Conservation (phyloP, 129 eudicot species). For the Ambrosia artemisiifolia region DNA sequence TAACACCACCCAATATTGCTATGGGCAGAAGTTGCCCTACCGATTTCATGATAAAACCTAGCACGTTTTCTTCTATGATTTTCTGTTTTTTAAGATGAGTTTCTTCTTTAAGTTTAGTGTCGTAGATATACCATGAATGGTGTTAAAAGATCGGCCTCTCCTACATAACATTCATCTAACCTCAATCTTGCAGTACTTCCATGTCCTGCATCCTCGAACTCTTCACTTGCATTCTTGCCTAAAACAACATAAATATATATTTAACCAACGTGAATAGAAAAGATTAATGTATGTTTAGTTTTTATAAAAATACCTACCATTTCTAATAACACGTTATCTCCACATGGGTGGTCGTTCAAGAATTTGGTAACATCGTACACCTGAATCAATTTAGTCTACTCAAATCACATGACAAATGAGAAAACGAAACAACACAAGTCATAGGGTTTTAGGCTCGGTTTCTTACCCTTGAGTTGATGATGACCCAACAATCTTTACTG, state of each 20-base stretch:
- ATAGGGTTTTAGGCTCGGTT: no score
- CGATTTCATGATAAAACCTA: constrained; percentile 14
- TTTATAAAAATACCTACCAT: constrained; percentile 42
- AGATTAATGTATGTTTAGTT: neutral
- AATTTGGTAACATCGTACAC: constrained; percentile 62
- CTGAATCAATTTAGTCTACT: constrained; percentile 22
- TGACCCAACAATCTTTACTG: constrained; percentile 51
- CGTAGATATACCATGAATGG: constrained; percentile 3
- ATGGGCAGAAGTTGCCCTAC: constrained; percentile 25
- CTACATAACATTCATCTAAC: constrained; percentile 64
- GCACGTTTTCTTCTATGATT: neutral
- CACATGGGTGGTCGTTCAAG: constrained; percentile 73
- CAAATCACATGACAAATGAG: neutral
- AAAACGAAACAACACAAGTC: neutral
- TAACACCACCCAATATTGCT: constrained; percentile 35
- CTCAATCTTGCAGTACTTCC: constrained; percentile 77
- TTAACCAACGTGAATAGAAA: neutral
- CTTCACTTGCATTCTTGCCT: constrained; percentile 75
- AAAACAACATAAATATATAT: neutral
- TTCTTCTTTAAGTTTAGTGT: neutral
- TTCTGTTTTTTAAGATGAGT: neutral
- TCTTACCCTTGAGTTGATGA: constrained; percentile 53
- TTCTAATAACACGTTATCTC: constrained; percentile 51
- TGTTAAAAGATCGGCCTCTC: constrained; percentile 34
- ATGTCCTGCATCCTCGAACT: constrained; percentile 75